Evolutionary conservation across 2,329 filamentous ascomycete species (phyloP).

Genomic region (Trichoderma cornu-damae): DNA sequence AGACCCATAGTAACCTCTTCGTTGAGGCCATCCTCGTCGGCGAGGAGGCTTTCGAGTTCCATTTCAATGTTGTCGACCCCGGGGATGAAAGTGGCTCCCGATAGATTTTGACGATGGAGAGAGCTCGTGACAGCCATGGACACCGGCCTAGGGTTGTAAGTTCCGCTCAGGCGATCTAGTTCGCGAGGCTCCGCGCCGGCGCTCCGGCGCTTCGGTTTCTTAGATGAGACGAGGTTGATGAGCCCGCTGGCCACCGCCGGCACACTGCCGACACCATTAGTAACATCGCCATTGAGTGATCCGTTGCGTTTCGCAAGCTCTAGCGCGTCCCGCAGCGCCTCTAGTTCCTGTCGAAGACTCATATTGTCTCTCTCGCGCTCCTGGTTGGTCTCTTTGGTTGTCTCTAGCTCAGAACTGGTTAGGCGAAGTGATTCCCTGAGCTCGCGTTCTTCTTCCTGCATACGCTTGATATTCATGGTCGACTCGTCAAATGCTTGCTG

Average conservation of each 20-base stretch:
- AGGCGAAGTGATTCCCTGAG: constrained; percentile 76
- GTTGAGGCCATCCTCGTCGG: constrained; percentile 92
- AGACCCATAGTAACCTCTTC: constrained; percentile 95
- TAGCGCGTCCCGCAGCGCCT: constrained; percentile 86
- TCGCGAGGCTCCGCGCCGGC: constrained; percentile 81
- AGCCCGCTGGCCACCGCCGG: constrained; percentile 64
- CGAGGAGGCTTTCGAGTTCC: constrained; percentile 88
- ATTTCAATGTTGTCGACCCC: constrained; percentile 87
- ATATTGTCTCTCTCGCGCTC: constrained; percentile 80
- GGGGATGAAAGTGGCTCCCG: constrained; percentile 71
- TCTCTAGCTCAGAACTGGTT: constrained; percentile 76
- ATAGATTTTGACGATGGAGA: constrained; percentile 64
- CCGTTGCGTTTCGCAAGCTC: constrained; percentile 76
- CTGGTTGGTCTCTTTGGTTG: constrained; percentile 66
- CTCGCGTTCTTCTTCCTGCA: constrained; percentile 89
- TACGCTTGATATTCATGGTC: constrained; percentile 79
- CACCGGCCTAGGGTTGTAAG: constrained; percentile 90
- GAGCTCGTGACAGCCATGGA: constrained; percentile 82
- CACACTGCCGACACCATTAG: constrained; percentile 37
- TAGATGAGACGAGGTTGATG: constrained; percentile 94
- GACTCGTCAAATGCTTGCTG: constrained; percentile 88
- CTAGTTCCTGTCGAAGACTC: constrained; percentile 79
- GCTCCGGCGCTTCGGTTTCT: constrained; percentile 93
- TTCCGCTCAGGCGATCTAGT: constrained; percentile 81
- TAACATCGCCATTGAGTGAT: constrained; percentile 62